These are phyloP conservation scores for Saussurea involucrata DNA, from an alignment of 129 eudicot genomes.

Conservation along the genomic window DNA sequence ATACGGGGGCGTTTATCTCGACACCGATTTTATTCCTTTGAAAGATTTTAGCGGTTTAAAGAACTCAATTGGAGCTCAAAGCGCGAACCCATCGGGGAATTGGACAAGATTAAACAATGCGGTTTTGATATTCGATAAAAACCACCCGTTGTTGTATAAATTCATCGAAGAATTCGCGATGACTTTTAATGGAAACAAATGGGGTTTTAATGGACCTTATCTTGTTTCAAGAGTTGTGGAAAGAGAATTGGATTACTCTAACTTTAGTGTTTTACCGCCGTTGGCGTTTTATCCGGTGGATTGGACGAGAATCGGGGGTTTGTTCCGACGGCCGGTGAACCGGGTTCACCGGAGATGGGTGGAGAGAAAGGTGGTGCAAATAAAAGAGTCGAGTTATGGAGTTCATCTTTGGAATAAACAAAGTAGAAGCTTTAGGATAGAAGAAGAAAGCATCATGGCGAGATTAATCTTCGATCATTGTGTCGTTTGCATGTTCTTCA, in stretches of 20 bases:
- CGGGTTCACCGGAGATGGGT: conserved; percentile 44
- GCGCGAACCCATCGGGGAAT: conserved; percentile 32
- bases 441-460: conserved; percentile 65
- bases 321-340: conserved; percentile 42
- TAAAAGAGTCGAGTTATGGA: conserved; percentile 46
- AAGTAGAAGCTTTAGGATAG: conserved; percentile 54
- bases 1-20: conserved; percentile 80
- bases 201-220: conserved; percentile 97
- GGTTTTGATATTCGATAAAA: conserved; percentile 64
- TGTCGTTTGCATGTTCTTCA: conserved; percentile 46
- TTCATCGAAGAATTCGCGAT: conserved; percentile 80
- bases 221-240: conserved; percentile 70
- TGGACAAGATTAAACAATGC: conserved; percentile 89
- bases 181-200: conserved; percentile 64
- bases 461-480: conserved; percentile 59
- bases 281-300: conserved; percentile 78
- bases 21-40: conserved; percentile 64
- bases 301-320: conserved; percentile 50
- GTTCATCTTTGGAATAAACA: conserved; percentile 85
- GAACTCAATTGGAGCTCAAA: conserved; percentile 82
- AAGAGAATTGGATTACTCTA: conserved; percentile 7
- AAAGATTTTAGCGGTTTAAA: conserved; percentile 57
- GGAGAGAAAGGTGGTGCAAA: conserved; percentile 45
- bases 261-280: conserved; percentile 55
- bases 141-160: conserved; percentile 54